phyloP scores from a whole-genome alignment of 192 early-diverging fungal genomes.

The Coemansia sp. region DNA sequence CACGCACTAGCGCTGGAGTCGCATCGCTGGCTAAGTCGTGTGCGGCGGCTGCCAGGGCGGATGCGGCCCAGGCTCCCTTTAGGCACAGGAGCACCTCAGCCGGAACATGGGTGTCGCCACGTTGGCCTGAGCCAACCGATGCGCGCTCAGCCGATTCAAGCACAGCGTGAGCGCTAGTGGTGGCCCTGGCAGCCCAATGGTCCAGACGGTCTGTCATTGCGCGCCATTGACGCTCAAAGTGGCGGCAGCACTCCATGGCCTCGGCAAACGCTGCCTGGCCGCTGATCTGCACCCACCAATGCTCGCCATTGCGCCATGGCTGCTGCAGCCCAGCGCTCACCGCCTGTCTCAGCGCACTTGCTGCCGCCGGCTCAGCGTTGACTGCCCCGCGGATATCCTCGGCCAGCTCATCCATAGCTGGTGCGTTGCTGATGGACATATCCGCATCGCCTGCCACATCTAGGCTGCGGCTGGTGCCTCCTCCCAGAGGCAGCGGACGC shows the following conservation, averaged over 20 bases:
- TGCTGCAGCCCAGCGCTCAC: slow-evolving; percentile 14
- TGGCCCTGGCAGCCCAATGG: slow-evolving; percentile 10
- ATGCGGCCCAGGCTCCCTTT: slow-evolving; percentile 35
- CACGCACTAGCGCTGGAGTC: slow-evolving; percentile 20
- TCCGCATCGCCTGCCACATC: neutral
- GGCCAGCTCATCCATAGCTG: slow-evolving; percentile 1
- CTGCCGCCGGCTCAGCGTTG: slow-evolving; percentile 22
- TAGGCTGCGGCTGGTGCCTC: neutral
- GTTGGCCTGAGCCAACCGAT: neutral
- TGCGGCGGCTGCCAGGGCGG: slow-evolving; percentile 15
- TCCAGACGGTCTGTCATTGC: slow-evolving; percentile 19
- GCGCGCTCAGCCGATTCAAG: neutral
- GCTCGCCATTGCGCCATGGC: slow-evolving; percentile 32
- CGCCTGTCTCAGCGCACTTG: slow-evolving; percentile 6
- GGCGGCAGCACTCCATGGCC: slow-evolving; percentile 12
- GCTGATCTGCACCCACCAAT: slow-evolving; percentile 50
- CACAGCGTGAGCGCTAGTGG: neutral
- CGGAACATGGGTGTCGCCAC: slow-evolving; percentile 2
- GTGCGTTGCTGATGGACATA: neutral
- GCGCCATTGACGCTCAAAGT: slow-evolving; percentile 28
- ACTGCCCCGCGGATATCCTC: slow-evolving; percentile 12
- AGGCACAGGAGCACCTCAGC: slow-evolving; percentile 15
- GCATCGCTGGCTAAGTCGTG: neutral
- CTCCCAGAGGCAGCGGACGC: slow-evolving; percentile 10
- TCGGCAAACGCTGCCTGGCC: slow-evolving; percentile 29